Percentiles rank a stretch among this genome's conserved stretches.
These are phyloP conservation scores for Nicotiana benthamiana DNA, from an alignment of 257 asterid genomes.

Conservation along the genomic window DNA sequence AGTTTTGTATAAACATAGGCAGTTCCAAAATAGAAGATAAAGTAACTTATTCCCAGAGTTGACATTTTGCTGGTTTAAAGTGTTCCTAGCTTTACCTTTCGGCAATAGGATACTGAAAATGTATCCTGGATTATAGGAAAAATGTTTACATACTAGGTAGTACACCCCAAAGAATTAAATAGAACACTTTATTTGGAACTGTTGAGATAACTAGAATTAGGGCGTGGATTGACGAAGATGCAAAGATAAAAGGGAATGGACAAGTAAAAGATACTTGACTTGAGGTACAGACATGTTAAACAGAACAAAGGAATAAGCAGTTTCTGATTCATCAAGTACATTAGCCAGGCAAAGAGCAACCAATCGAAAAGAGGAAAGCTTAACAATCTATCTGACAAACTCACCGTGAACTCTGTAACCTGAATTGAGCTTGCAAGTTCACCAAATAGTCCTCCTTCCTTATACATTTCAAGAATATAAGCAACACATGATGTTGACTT, in stretches of 20 bases:
- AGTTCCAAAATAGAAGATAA: not conserved
- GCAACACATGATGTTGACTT: conserved; percentile 90
- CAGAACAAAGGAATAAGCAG: not conserved
- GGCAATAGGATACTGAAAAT: not conserved
- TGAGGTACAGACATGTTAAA: not conserved
- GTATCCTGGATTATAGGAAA: not conserved
- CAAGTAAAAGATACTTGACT: not conserved
- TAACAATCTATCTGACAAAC: conserved; percentile 17
- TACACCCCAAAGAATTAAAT: not conserved
- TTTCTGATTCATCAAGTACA: not conserved
- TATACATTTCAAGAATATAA: conserved; percentile 76
- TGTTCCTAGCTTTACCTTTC: not conserved
- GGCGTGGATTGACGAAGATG: not conserved
- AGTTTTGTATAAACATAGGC: not conserved
- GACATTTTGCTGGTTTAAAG: not conserved
- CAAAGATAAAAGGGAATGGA: not conserved
- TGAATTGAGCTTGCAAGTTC: conserved; percentile 56
- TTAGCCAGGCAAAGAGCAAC: not conserved
- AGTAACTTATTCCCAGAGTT: not conserved
- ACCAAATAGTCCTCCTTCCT: conserved; percentile 87
- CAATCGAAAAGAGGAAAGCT: not conserved
- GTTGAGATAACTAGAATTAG: not conserved
- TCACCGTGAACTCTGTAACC: conserved; percentile 93
- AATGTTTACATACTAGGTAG: not conserved
- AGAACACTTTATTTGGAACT: not conserved